Base-by-base conservation (phyloP, 495 filamentous ascomycete species). In the Aspergillus diversus region DNA sequence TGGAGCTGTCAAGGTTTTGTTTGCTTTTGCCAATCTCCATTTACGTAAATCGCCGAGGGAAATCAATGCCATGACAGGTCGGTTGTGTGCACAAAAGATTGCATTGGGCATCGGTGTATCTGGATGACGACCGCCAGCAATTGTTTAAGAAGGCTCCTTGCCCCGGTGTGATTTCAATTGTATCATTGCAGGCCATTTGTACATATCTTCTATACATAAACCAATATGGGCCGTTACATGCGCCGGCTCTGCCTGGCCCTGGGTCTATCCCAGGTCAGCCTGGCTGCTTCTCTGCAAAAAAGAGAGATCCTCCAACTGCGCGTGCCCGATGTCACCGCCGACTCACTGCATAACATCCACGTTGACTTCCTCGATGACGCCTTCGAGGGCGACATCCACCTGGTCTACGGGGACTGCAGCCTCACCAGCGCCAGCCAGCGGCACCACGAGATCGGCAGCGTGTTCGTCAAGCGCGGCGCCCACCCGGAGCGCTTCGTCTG, bases 341-440 rank as follows among this genome's bases (percentile, higher is more conserved):
- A 72, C 57, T 75, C 74, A 1, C 52, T 77, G 55, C 71, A 77
- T 47, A 77, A 77, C 43, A 61, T 75, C 16, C 67, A 75, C 42
- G 37, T 77, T 3, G 66, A 74, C 12, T 69, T 75, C 35, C 42
- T 66, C 16, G 72, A 76, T 33, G 32, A 54, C 1, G 33, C 32
- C 7, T 74, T 72, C n/a, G 63, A 73, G 46, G 74, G 66, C 6
- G 63, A 65, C 9, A n/a, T 75, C 34, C 63, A 72, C 5, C 54
- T 77, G 12, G 66, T 77, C 2, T 77, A 77, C 56, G 74, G 72
- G 1, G 68, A 72, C 33, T 77, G 74, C 52, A 47, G 56, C 5
- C 68, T 66, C 16, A 32, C 62, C 50, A 37, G 55, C 33, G 42
- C 69, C 21, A 50, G 15, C 1, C 46, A 71, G 12, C 32, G 65